A percentile compares a stretch with the other conserved stretches of the same genome.
Conservation (phyloP, 441 rosid species). For the Adansonia grandidieri region DNA sequence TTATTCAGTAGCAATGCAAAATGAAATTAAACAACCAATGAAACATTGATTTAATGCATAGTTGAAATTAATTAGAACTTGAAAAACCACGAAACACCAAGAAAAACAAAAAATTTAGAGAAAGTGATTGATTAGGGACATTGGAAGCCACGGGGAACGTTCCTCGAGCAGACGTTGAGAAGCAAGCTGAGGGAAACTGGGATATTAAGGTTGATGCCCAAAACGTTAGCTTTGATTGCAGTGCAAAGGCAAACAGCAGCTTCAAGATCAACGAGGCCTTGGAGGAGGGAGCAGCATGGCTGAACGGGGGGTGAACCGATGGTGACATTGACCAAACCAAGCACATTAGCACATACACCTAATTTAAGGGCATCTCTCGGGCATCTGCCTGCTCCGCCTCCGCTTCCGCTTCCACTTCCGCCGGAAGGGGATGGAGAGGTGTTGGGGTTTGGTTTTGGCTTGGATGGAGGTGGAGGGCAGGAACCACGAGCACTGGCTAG, state of each 20-base stretch:
- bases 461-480: conserved; percentile 54
- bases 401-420: no score
- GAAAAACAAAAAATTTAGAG: not conserved
- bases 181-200: conserved; percentile 59
- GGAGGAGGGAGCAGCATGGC: conserved; percentile 62
- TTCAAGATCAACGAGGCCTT: conserved; percentile 64
- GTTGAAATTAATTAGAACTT: not conserved
- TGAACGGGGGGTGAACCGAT: conserved; percentile 56
- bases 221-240: conserved; percentile 54
- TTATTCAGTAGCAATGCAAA: conserved; percentile 32
- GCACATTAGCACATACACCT: conserved; percentile 58
- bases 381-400: conserved; percentile 34
- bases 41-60: not conserved
- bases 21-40: not conserved
- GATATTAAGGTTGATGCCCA: conserved; percentile 51
- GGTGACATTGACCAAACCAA: conserved; percentile 49
- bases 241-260: conserved; percentile 77
- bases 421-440: conserved; percentile 27
- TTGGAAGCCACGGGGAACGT: conserved; percentile 55
- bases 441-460: conserved; percentile 16
- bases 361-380: conserved; percentile 65
- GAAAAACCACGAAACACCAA: not conserved
- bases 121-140: conserved; percentile 41
- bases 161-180: conserved; percentile 65
- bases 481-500: conserved; percentile 54